Base-by-base conservation (phyloP, 352 stramenopile species). In the Globisporangium cystogenes region DNA sequence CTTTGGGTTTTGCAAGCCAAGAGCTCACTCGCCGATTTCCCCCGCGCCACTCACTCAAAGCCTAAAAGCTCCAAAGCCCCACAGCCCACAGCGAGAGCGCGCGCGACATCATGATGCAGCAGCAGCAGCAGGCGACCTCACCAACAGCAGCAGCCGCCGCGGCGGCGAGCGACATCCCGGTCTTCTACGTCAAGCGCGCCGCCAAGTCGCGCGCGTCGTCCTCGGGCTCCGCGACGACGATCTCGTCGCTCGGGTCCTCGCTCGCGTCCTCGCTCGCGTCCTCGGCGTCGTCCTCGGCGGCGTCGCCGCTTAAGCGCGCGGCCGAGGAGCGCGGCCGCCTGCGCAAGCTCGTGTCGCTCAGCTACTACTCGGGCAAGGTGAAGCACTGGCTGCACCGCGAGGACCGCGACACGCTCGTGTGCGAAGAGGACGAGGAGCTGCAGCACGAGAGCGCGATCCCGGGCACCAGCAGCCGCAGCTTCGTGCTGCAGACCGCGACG, bases 311-410 rank as follows among this genome's bases (percentile, higher is more conserved):
- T 23, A 54, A 60, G 29, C 35, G 14, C 41, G 39, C 39, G 10
- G 27, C 45, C 23, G 62, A 78, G 14, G 73, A 81, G 20, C 58
- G 53, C 52, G 69, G 68, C 55, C 67, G 59, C 10, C 53, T 86
- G 18, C 72, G 70, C 40, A 86, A 86, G 53, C 66, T 82, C 58
- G 76, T 70, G 57, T 90, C 79, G 42, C 49, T 90, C 35, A 65
- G 46, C 33, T 87, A 87, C 56, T 63, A 86, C 40, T 55, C 66
- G 46, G 49, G 62, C 53, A 87, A 87, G 53, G 31, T 90, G 39
- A 73, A 68, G 48, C 54, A 59, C 45, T 72, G 69, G 57, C 68
- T 90, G n/a, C 74, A 75, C 42, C 71, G 60, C 43, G 67, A 79
- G 12, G 59, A 78, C 44, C 78, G 75, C 39, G 74, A 82, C 59